These are phyloP conservation scores for Yamadazyma sp. DNA, from an alignment of 805 yeast species.

Conservation along the genomic window DNA sequence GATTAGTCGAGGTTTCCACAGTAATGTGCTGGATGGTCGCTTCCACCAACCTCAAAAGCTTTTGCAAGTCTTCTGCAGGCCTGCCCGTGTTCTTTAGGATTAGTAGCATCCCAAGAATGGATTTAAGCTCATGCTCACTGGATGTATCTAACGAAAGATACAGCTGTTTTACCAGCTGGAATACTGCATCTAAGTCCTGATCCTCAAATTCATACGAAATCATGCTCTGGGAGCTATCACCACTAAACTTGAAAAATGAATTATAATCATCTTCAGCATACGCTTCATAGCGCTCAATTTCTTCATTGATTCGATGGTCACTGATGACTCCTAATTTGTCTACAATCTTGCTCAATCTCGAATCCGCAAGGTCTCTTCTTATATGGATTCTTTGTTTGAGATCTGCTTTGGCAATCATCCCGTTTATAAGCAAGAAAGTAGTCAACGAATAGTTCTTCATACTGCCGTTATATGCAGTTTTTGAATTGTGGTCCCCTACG, in stretches of 20 bases:
- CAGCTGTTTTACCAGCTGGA: slow-evolving; percentile 13
- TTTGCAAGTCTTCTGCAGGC: slow-evolving; percentile 23
- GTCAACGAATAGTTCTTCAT: slow-evolving; percentile 36
- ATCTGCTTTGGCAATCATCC: slow-evolving; percentile 29
- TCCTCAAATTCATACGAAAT: slow-evolving; percentile 10
- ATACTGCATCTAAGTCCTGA: slow-evolving; percentile 14
- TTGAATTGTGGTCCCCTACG: slow-evolving; percentile 15
- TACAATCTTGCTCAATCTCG: slow-evolving; percentile 33
- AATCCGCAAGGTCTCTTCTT: slow-evolving; percentile 38
- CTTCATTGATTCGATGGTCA: slow-evolving; percentile 32
- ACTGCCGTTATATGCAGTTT: slow-evolving; percentile 13
- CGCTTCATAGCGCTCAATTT: slow-evolving; percentile 38
- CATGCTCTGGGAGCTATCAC: slow-evolving; percentile 10
- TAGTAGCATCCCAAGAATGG: slow-evolving; percentile 25
- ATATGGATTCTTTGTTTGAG: slow-evolving; percentile 28
- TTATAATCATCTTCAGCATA: slow-evolving; percentile 41
- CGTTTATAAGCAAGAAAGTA: slow-evolving; percentile 36
- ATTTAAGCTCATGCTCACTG: slow-evolving; percentile 17
- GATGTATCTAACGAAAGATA: slow-evolving; percentile 8
- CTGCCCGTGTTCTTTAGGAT: slow-evolving; percentile 26
- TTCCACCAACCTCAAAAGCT: slow-evolving; percentile 29
- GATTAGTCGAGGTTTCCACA: slow-evolving; percentile 14
- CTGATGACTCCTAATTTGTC: slow-evolving; percentile 33
- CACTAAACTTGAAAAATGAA: slow-evolving; percentile 14
- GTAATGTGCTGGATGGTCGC: slow-evolving; percentile 32